Percentiles rank a stretch among this genome's conserved stretches.
phyloP scores from a whole-genome alignment of 2,329 filamentous ascomycete genomes.

The Onygenales sp. region DNA sequence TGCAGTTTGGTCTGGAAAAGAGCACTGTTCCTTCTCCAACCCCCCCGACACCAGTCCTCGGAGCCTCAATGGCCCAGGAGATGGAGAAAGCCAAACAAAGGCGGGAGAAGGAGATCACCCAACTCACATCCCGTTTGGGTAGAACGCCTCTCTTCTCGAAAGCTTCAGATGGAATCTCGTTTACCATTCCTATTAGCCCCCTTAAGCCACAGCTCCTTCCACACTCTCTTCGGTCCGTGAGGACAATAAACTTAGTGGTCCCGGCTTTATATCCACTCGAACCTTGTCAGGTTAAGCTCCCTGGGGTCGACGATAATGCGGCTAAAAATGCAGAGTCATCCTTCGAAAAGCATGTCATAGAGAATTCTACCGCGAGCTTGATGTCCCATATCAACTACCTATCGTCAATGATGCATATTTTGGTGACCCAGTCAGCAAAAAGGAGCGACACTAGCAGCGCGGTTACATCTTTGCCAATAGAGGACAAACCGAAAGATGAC shows the following conservation, averaged over 20 bases:
- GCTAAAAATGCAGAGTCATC: constrained; percentile 55
- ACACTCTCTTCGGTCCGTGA: constrained; percentile 49
- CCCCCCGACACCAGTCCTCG: neutral
- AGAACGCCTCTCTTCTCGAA: constrained; percentile 58
- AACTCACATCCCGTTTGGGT: constrained; percentile 50
- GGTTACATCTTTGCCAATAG: constrained; percentile 1
- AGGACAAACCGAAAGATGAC: neutral
- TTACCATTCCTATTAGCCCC: constrained; percentile 61
- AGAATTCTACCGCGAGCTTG: constrained; percentile 52
- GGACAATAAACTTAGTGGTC: constrained; percentile 58
- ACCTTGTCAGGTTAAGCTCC: constrained; percentile 55
- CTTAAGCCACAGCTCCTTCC: constrained; percentile 53
- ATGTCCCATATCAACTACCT: constrained; percentile 69
- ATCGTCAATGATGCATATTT: constrained; percentile 57
- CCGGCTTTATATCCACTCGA: constrained; percentile 65
- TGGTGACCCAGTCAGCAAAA: constrained; percentile 48
- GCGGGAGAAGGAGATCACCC: constrained; percentile 8
- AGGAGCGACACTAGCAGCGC: constrained; percentile 10
- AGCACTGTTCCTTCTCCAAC: neutral
- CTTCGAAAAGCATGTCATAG: constrained; percentile 50
- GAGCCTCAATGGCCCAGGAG: constrained; percentile 43
- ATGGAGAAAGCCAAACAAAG: constrained; percentile 38
- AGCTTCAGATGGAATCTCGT: constrained; percentile 59
- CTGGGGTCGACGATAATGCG: constrained; percentile 51
- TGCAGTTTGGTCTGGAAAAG: neutral